A percentile compares a stretch with the other conserved stretches of the same genome.
Conservation (phyloP, 257 asterid genomes). For the Haberlea rhodopensis region DNA sequence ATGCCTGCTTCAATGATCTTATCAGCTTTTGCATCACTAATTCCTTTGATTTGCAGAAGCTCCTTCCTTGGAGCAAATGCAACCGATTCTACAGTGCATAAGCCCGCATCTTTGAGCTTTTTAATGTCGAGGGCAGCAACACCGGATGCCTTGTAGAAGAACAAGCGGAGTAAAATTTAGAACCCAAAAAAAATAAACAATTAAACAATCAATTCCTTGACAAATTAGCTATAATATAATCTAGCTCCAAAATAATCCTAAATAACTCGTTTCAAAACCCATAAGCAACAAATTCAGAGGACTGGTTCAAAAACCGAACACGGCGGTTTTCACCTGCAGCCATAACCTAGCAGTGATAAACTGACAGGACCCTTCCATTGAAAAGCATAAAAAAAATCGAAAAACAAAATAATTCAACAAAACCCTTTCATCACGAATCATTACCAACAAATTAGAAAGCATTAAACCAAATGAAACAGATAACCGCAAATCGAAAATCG, state of each 20-base stretch:
- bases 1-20: conserved; percentile 96
- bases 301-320: neutral
- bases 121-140: conserved; percentile 84
- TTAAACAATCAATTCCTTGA: neutral
- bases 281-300: neutral
- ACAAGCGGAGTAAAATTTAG: conserved; percentile 13
- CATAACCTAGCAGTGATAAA: neutral
- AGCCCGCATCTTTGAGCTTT: conserved; percentile 90
- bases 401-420: conserved; percentile 1
- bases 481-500: neutral
- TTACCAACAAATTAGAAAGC: neutral
- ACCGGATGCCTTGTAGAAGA: conserved; percentile 66
- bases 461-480: neutral
- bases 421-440: neutral
- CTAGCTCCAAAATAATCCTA: neutral
- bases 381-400: neutral
- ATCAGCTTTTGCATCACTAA: conserved; percentile 97
- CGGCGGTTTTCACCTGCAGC: neutral
- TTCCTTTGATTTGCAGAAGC: conserved; percentile 87
- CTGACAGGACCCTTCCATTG: conserved; percentile 13
- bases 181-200: conserved; percentile 7
- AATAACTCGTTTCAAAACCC: neutral
- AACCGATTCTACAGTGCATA: conserved; percentile 91
- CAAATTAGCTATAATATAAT: neutral
- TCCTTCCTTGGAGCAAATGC: conserved; percentile 93